Conservation (phyloP, 345 rosid genomes). For the Syzygium grande region DNA sequence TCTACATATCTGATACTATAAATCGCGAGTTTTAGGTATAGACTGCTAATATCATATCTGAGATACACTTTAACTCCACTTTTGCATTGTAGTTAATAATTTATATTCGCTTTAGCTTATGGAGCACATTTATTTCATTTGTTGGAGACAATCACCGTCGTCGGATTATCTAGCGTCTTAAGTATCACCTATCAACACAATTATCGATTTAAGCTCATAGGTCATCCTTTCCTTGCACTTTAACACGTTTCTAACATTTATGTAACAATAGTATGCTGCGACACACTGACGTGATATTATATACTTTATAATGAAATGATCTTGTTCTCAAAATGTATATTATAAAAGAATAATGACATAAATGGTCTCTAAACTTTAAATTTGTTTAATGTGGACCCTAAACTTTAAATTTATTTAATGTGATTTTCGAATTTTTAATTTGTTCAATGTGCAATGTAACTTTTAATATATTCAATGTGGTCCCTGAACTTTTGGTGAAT, state of each 20-base stretch:
- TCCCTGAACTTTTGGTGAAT: no score
- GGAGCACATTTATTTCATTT: background rate
- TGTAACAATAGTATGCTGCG: rapidly evolving
- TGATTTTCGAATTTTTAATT: no score
- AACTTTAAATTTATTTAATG: no score
- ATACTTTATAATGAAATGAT: background rate
- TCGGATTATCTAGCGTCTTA: background rate
- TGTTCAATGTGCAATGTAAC: no score
- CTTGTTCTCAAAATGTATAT: background rate
- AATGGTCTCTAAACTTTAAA: no score
- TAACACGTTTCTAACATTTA: background rate
- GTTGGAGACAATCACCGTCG: background rate
- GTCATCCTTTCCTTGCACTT: background rate
- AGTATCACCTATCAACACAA: background rate
- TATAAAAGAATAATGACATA: no score
- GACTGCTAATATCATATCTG: background rate
- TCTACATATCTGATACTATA: background rate
- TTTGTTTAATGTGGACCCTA: no score
- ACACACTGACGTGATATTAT: background rate
- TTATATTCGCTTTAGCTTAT: background rate
- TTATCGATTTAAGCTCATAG: background rate
- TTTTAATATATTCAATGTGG: no score
- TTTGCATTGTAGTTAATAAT: background rate
- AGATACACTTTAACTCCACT: background rate
- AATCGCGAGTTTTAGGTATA: background rate